Evolutionary conservation across 129 eudicot species (phyloP).

Genomic region (Pseudognaphalium luteoalbum): DNA sequence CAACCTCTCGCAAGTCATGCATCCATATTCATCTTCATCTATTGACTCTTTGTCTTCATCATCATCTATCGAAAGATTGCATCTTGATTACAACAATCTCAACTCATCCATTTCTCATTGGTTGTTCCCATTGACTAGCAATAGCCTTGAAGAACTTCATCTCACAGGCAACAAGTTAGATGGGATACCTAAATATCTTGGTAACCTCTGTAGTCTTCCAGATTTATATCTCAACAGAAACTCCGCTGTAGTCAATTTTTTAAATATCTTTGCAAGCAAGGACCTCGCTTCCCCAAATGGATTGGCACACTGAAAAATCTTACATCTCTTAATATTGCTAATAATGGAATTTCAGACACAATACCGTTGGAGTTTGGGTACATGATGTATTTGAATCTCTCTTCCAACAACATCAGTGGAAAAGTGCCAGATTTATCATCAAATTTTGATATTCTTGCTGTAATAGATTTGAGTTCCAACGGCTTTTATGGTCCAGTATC

Average conservation of each 20-base stretch:
- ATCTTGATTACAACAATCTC: neutral
- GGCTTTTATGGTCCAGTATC: neutral
- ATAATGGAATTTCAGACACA: neutral
- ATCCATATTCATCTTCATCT: conserved; percentile 7
- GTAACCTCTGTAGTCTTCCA: neutral
- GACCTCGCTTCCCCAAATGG: neutral
- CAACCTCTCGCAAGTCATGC: conserved; percentile 17
- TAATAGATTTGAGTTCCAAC: conserved; percentile 4
- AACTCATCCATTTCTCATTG: neutral
- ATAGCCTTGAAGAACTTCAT: neutral
- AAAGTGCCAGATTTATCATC: neutral
- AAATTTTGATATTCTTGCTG: neutral
- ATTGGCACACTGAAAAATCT: neutral
- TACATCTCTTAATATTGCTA: neutral
- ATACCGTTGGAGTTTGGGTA: neutral
- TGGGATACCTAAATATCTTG: neutral
- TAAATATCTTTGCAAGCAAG: neutral
- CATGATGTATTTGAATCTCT: neutral
- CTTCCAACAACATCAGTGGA: neutral
- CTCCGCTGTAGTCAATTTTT: neutral
- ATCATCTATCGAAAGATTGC: neutral
- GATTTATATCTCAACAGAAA: neutral
- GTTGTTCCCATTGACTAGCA: neutral
- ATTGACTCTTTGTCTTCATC: neutral
- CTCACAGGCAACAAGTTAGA: neutral